Evolutionary conservation across 2,329 filamentous ascomycete species (phyloP), one percentile per base, ranked within the genome.

Genomic region (Knufia fluminis): DNA sequence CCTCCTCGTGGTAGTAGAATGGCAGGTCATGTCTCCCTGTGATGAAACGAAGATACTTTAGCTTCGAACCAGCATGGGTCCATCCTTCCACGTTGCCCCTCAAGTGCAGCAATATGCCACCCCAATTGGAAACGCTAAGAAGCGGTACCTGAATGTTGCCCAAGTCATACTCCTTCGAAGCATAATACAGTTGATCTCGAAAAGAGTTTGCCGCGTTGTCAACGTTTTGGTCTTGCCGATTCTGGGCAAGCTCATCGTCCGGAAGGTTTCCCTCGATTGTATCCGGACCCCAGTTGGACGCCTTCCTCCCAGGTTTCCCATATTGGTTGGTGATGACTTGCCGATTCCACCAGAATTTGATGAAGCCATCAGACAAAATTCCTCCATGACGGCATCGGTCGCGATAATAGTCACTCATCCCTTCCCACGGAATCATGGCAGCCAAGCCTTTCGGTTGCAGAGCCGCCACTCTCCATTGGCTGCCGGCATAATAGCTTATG

Each of bases 41-140:
- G 59, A 86, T 82, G 61, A 85, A 79, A 4, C 82, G 75, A 0
- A 86, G 70, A 55, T 82, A 87, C 62, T 86, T 86, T 53, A 80
- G 68, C 51, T 79, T 70, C 0, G 82, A 85, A 0, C 80, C 79
- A 0, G 82, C 82, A 42, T 79, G 71, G 1, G 68, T 23, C 54
- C 50, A 86, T 0, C 82, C 83, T 57, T 83, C 73, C 6, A 86
- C 71, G 55, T 86, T 86, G 1, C 83, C 83, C 6, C 82, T 72
- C 3, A 86, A 70, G 56, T 86, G 83, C 1, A 86, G 71, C 3
- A 82, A 63, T 42, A 86, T 86, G 1, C 82, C 82, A 9, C 82
- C 82, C 82, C 81, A 85, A 61, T 86, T 86, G 0, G 75, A 83
- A 0, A 86, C 82, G 0, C 73, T 78, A 0, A 86, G 71, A 0